Base-by-base conservation (phyloP, 306 rosid species). In the Cercis canadensis region DNA sequence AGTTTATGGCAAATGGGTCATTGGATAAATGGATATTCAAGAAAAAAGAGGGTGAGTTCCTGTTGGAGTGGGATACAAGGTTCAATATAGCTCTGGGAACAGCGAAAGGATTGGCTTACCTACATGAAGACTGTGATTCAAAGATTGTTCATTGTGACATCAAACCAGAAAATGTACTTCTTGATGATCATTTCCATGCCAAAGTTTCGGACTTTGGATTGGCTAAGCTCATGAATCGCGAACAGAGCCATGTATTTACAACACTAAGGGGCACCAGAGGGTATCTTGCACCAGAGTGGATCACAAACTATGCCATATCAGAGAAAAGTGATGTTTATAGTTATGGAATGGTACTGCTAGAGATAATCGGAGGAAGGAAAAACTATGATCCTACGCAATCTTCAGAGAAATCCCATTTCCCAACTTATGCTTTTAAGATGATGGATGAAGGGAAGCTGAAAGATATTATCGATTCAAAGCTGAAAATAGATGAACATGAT, bases 291-390 rank as follows among this genome's bases (percentile, higher is more conserved):
- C 98, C 97, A 4, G 97, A 93, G 57, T 93, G 96, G 98, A 90
- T 93, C 81, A 93, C 97, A 57, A 90, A 87, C 82, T 93, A 90
- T 15, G 92, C 98, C 2, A 93, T 93, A 75, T 90, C 97, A 55
- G 97, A 93, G 90, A 93, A 90, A 60, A 93, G 98, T 43, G 98
- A 93, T 17, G 94, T 90, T 5, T 93, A 90, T 21, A 93, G 97
- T 77, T 93, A 85, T 4, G 98, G 98, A 19, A 93, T 93, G 96
- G 83, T 90, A 40, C 73, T 93, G 82, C 78, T 90, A 16, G 96
- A 93, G 87, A 87, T 90, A 47, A 84, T 93, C 4, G 96, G 90
- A 0, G 98, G 98, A 31, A 90, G 98, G 82, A 93, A 93, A 40
- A 93, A 80, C 66, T 93, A 79, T 21, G 94, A 90, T 55, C 77